Evolutionary conservation across 208 protist species (phyloP), one percentile per base, ranked within the genome.

Genomic region (Histomonas meleagridis): DNA sequence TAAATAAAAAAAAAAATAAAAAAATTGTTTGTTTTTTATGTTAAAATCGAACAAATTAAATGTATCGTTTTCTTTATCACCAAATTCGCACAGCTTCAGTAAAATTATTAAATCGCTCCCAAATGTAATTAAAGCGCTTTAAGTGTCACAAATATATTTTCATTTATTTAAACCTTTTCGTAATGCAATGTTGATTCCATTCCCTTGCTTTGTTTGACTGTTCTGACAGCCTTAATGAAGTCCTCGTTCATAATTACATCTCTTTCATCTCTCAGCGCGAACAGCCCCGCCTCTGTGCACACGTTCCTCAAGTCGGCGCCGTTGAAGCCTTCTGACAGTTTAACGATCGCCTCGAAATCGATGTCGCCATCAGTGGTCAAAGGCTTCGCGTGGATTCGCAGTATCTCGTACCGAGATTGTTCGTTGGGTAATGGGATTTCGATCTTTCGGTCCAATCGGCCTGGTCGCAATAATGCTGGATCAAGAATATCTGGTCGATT

Each of bases 391-490:
- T 99, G 98, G 93, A 99, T 99, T 92, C 97, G 98, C 48, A 99
- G 91, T 38, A 99, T 97, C 60, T 99, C 97, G 23, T 98, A 93
- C 40, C 98, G 95, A 4, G 55, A 48, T 21, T 92, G 70, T 86
- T 98, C 97, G 93, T 99, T 99, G 23, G 98, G 98, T 23, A 99
- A 94, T 0, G 96, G 95, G 94, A 99, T 99, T 94, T 99, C 98
- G 69, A 98, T 97, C 93, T 98, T 98, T 62, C 97, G 95, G 92
- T 98, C 97, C 1, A 98, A 94, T 26, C 96, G 96, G 81, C 98
- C 98, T 23, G 98, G 98, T 26, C 98, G 96, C 90, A 99, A 95
- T 18, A 99, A 96, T 35, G 98, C 98, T 0, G 97, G 96, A 94
- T 99, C 98, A 32, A 97, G 94, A 70, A 94, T 95, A 93, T 97